Evolutionary conservation across 2,329 filamentous ascomycete species (phyloP).

Genomic region (Scedosporium aurantiacum): DNA sequence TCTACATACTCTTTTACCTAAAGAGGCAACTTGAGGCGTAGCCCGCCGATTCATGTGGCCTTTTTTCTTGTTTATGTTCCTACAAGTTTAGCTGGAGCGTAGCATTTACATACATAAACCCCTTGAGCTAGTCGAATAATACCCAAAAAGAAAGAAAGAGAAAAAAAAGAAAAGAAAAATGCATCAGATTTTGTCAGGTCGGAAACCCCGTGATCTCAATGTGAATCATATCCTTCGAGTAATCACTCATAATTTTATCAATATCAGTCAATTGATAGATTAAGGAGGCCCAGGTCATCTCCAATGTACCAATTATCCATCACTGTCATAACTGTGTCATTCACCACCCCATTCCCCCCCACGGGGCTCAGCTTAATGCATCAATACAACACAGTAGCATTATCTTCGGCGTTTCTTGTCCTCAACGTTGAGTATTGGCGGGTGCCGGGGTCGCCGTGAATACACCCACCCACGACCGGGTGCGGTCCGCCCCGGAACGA

Average conservation of each 20-base stretch:
- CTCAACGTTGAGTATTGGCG: neutral
- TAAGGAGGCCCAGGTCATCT: neutral
- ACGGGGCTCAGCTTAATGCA: neutral
- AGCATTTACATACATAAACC: neutral
- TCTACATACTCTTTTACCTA: neutral
- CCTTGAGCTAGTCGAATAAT: neutral
- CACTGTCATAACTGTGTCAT: neutral
- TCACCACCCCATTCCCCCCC: neutral
- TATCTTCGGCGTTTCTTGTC: neutral
- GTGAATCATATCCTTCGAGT: too few relatives aligned
- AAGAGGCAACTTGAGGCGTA: neutral
- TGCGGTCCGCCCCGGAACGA: neutral
- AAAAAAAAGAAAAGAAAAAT: neutral
- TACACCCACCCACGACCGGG: neutral
- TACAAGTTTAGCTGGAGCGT: neutral
- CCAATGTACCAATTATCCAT: neutral
- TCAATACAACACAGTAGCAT: neutral
- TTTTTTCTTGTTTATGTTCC: neutral
- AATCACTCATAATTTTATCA: neutral
- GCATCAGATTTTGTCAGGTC: neutral
- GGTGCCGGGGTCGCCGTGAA: neutral
- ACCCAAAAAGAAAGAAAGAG: constrained; percentile 4
- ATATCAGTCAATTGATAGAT: neutral
- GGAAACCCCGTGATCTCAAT: neutral
- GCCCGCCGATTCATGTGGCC: neutral